phyloP scores from a whole-genome alignment of 306 rosid species.

The Potentilla sterilis region DNA sequence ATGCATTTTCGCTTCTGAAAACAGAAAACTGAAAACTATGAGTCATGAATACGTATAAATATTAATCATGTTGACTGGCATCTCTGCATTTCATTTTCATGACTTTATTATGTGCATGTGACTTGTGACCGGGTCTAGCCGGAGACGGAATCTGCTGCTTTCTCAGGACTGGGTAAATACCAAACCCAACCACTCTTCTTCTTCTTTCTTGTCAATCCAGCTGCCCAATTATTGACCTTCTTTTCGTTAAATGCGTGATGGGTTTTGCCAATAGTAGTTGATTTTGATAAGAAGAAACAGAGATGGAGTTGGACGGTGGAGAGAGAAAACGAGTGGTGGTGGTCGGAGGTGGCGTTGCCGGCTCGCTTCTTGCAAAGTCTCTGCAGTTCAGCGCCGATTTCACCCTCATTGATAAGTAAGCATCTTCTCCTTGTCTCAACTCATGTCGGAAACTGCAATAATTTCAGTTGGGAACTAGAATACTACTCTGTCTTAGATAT shows the following conservation, averaged over 20 bases:
- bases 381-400: slow-evolving; percentile 57
- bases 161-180: not conserved
- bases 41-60: no score
- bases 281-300: slow-evolving; percentile 9
- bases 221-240: not conserved
- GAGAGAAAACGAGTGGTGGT: slow-evolving; percentile 49
- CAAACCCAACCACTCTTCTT: not conserved
- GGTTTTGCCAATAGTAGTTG: not conserved
- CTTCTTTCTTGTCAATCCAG: no score
- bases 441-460: not conserved
- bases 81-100: not conserved
- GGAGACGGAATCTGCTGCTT: not conserved
- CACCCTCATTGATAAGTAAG: slow-evolving; percentile 69
- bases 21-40: no score
- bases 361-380: slow-evolving; percentile 58
- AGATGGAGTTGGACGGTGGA: slow-evolving; percentile 4
- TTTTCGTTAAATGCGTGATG: not conserved
- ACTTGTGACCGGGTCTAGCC: not conserved
- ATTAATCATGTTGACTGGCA: no score
- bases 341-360: slow-evolving; percentile 76
- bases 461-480: not conserved
- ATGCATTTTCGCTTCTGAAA: no score
- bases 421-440: not conserved
- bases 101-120: not conserved
- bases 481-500: not conserved